These are phyloP conservation scores for Neurospora cerealis DNA, from an alignment of 495 filamentous ascomycete genomes.

Conservation along the genomic window DNA sequence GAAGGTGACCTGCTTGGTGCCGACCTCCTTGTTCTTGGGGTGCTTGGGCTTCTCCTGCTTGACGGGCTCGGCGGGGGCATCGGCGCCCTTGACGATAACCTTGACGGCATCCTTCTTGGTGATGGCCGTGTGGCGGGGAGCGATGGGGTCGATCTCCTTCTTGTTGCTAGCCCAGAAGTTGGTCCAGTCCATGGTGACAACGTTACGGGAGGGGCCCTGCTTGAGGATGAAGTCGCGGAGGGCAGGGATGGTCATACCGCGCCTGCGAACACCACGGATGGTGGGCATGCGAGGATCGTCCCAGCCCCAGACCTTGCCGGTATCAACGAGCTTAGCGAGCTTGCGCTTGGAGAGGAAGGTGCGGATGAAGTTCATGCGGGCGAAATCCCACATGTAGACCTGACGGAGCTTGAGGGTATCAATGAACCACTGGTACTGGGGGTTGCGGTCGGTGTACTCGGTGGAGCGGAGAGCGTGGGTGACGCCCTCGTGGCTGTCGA, in stretches of 20 bases:
- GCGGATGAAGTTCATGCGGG: slow-evolving; percentile 89
- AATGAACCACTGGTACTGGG: slow-evolving; percentile 95
- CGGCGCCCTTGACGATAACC: slow-evolving; percentile 52
- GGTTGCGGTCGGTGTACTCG: slow-evolving; percentile 95
- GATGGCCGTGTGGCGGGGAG: slow-evolving; percentile 77
- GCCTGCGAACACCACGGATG: slow-evolving; percentile 73
- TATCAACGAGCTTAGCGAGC: slow-evolving; percentile 84
- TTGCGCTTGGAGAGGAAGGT: slow-evolving; percentile 92
- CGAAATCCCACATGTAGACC: slow-evolving; percentile 96
- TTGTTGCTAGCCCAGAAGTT: slow-evolving; percentile 92
- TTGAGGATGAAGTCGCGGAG: slow-evolving; percentile 87
- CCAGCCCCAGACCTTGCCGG: slow-evolving; percentile 83
- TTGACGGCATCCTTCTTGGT: slow-evolving; percentile 55
- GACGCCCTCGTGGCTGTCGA: slow-evolving; percentile 84
- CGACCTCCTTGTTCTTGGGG: slow-evolving; percentile 74
- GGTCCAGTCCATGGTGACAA: slow-evolving; percentile 85
- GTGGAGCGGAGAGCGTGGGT: slow-evolving; percentile 93
- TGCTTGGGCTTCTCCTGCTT: slow-evolving; percentile 73
- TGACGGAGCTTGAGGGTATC: slow-evolving; percentile 73
- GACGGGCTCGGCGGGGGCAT: slow-evolving; percentile 51
- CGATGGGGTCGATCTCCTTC: slow-evolving; percentile 86
- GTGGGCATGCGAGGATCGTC: slow-evolving; percentile 94
- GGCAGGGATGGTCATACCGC: slow-evolving; percentile 86
- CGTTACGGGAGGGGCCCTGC: slow-evolving; percentile 82
- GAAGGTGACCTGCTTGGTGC: slow-evolving; percentile 75